Evolutionary conservation across 306 rosid species (phyloP).

Genomic region (Coriaria nepalensis): DNA sequence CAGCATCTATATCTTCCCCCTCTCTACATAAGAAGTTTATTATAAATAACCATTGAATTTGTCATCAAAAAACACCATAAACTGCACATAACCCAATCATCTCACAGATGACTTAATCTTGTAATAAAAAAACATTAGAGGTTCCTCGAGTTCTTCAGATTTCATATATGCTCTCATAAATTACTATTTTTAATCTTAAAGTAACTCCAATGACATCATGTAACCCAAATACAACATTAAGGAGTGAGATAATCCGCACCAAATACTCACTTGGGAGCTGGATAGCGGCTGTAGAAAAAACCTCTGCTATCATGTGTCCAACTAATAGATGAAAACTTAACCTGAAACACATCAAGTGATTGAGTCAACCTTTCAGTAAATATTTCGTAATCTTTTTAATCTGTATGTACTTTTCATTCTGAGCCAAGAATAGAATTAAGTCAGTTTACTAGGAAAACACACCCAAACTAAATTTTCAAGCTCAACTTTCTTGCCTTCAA

Average conservation of each 20-base stretch:
- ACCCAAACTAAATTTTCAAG: constrained; percentile 76
- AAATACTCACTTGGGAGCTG: constrained; percentile 62
- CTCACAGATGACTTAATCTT: too few relatives aligned
- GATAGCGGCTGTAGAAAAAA: constrained; percentile 82
- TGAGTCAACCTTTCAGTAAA: neutral
- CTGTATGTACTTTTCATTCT: too few relatives aligned
- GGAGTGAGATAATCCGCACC: too few relatives aligned
- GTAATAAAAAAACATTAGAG: too few relatives aligned
- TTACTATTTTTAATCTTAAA: too few relatives aligned
- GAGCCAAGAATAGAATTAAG: too few relatives aligned
- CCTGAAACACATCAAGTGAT: constrained; percentile 40
- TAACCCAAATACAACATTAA: too few relatives aligned
- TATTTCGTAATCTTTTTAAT: too few relatives aligned
- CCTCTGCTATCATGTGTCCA: constrained; percentile 92
- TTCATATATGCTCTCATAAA: too few relatives aligned
- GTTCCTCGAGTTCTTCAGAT: too few relatives aligned
- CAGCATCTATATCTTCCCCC: constrained; percentile 56
- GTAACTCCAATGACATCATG: too few relatives aligned
- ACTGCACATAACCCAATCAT: constrained; percentile 2
- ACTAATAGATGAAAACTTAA: constrained; percentile 61
- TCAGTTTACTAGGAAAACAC: constrained; percentile 14
- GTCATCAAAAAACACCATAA: constrained; percentile 5
- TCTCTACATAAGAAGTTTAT: constrained; percentile 32
- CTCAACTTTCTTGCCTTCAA: constrained; percentile 39
- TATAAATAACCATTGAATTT: constrained; percentile 12